Evolutionary conservation across 345 rosid genomes (phyloP).

Genomic region (Boechera divaricarpa): DNA sequence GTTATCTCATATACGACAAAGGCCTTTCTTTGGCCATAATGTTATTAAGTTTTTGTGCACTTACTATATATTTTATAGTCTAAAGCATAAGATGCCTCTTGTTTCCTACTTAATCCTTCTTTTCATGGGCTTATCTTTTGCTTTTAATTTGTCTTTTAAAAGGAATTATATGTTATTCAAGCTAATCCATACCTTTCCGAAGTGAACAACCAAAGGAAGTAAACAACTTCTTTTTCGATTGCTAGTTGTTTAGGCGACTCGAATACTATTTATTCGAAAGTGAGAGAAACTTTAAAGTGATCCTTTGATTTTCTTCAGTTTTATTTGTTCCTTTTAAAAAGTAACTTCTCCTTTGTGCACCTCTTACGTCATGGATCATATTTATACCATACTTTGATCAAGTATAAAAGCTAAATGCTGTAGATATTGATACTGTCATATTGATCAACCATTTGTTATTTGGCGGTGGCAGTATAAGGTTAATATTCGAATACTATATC

Average conservation of each 20-base stretch:
- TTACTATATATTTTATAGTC: background rate
- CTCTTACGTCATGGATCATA: conserved; percentile 28
- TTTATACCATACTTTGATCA: conserved; percentile 5
- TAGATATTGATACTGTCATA: conserved; percentile 4
- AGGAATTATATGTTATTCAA: conserved; percentile 28
- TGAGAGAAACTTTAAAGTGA: background rate
- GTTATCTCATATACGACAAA: background rate
- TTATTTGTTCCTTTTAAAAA: background rate
- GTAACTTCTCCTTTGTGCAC: conserved; percentile 19
- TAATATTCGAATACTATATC: conserved; percentile 19
- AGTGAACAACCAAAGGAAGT: conserved; percentile 24
- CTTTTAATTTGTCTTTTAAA: background rate
- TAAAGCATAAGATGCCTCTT: conserved; percentile 40
- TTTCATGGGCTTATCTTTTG: conserved; percentile 35
- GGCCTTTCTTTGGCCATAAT: conserved; percentile 21
- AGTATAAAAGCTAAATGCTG: background rate
- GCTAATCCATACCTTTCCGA: conserved; percentile 31
- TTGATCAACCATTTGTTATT: conserved; percentile 1
- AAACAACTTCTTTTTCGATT: conserved; percentile 17
- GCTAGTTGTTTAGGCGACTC: background rate
- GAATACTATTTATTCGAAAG: conserved; percentile 16
- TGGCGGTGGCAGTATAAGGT: conserved; percentile 14
- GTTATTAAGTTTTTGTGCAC: conserved; percentile 3
- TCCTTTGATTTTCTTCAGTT: conserved; percentile 1
- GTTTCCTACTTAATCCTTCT: conserved; percentile 36